phyloP scores from a whole-genome alignment of 2,329 filamentous ascomycete species.

The Cladophialophora exuberans region DNA sequence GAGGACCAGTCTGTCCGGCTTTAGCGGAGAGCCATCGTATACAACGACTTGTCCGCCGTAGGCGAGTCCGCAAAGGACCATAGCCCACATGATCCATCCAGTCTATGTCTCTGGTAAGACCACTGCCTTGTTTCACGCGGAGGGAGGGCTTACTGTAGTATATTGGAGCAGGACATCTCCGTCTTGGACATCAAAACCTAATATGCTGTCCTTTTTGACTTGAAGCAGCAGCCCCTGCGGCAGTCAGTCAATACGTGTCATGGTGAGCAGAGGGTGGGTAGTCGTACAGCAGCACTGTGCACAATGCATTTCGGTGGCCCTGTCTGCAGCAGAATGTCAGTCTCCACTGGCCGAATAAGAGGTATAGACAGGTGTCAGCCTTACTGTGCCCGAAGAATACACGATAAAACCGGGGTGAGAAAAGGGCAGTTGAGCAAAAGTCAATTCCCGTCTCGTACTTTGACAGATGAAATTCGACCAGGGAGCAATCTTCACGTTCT shows the following conservation, averaged over 20 bases:
- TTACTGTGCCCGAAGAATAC: slow-evolving; percentile 70
- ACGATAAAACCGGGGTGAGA: slow-evolving; percentile 75
- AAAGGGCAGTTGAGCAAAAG: slow-evolving; percentile 62
- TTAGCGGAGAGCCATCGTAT: slow-evolving; percentile 80
- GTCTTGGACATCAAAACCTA: slow-evolving; percentile 53
- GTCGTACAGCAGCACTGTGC: slow-evolving; percentile 57
- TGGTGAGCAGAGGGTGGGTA: not conserved
- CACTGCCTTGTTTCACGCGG: not conserved
- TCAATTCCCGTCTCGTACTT: slow-evolving; percentile 34
- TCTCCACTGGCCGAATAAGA: not conserved
- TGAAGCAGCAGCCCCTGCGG: slow-evolving; percentile 12
- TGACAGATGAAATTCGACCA: slow-evolving; percentile 39
- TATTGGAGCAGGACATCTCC: slow-evolving; percentile 57
- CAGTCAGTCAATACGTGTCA: not conserved
- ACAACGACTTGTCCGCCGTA: slow-evolving; percentile 65
- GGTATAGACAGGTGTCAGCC: not conserved
- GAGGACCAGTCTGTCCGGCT: slow-evolving; percentile 67
- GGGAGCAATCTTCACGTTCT: not conserved
- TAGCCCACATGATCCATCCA: slow-evolving; percentile 75
- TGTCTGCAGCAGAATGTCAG: slow-evolving; percentile 48
- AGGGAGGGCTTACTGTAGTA: slow-evolving; percentile 49
- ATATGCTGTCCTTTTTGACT: slow-evolving; percentile 59
- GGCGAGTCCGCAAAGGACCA: slow-evolving; percentile 60
- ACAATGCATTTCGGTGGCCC: slow-evolving; percentile 83
- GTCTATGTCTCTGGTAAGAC: slow-evolving; percentile 42